These are phyloP conservation scores for Fusarium sp. DNA, from an alignment of 2,329 filamentous ascomycete genomes.

Conservation along the genomic window DNA sequence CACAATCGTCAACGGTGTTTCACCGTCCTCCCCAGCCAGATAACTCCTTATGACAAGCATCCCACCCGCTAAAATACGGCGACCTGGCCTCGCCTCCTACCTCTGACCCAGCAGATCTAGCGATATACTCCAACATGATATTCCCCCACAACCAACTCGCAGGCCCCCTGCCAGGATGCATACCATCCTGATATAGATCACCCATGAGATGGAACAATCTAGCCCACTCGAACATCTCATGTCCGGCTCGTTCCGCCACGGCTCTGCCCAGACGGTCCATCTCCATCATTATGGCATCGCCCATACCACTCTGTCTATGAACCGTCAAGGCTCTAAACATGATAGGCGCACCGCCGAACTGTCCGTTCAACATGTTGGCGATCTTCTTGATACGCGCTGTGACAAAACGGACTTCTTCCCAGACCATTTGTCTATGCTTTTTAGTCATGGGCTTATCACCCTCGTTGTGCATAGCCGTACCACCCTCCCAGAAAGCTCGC, in stretches of 20 bases:
- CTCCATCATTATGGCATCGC: constrained; percentile 38
- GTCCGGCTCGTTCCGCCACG: constrained; percentile 35
- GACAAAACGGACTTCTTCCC: constrained; percentile 37
- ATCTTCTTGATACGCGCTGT: constrained; percentile 39
- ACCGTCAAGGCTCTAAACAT: constrained; percentile 38
- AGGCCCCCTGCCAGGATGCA: constrained; percentile 34
- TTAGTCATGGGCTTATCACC: constrained; percentile 4
- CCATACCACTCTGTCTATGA: constrained; percentile 31
- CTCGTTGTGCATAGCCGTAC: constrained; percentile 15
- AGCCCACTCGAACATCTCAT: constrained; percentile 42
- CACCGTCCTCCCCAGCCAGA: constrained; percentile 27
- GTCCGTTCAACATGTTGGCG: constrained; percentile 12
- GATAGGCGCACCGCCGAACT: constrained; percentile 23
- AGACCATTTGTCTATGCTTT: constrained; percentile 29
- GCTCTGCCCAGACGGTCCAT: constrained; percentile 36
- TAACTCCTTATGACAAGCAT: constrained; percentile 14
- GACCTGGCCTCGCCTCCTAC: constrained; percentile 15
- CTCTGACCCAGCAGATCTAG: constrained; percentile 12
- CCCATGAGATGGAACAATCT: constrained; percentile 31
- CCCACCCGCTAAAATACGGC: constrained; percentile 25
- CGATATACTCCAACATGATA: constrained; percentile 36
- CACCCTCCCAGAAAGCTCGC: constrained; percentile 30
- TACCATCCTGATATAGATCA: constrained; percentile 10
- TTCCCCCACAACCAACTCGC: constrained; percentile 40
- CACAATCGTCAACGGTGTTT: background rate